Evolutionary conservation across 768 basidiomycete species (phyloP), one percentile per base, ranked within the genome.

Genomic region (Agrocybe pediades): DNA sequence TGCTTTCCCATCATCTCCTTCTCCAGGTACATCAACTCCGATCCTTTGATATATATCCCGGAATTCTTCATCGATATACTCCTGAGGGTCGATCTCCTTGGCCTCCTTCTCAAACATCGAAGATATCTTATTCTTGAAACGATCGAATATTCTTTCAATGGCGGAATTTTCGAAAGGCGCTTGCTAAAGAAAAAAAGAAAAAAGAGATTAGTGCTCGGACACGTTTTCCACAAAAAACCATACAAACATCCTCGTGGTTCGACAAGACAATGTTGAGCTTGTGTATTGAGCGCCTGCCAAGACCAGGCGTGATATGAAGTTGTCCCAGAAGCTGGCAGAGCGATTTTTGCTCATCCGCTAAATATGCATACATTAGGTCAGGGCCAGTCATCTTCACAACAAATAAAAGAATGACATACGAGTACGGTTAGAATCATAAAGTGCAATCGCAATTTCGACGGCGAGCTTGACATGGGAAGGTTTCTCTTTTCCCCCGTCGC

Each of bases 271-370:
- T 68, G 24, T 78, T 67, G 1, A 86, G 57, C 49, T 76, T 78
- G 49, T 81, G 73, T 48, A 85, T 65, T 16, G 74, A 68, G 26
- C 68, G 66, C 6, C 62, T 43, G 50, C 73, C 70, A 17, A 77
- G 53, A 2, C 68, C 71, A 1, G 67, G 71, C 3, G 75, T 76
- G 33, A 87, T 67, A 49, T 83, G 74, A 1, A 90, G 74, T 56
- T 90, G 84, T 13, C 73, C 74, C 16, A 92, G 72, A 21, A 86
- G 74, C 42, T 87, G 85, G 53, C 83, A 84, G 7, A 90, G 65
- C 1, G 77, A 71, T 61, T 88, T 90, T 58, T 83, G 78, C 54
- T 83, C 78, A 3, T 84, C 83, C 53, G 76, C 87, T 88, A 57
- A 7, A 23, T 33, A 11, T 27, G 16, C 43, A 29, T 40, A 51